phyloP scores from a whole-genome alignment of 495 filamentous ascomycete species.

The Articulospora tetracladia region DNA sequence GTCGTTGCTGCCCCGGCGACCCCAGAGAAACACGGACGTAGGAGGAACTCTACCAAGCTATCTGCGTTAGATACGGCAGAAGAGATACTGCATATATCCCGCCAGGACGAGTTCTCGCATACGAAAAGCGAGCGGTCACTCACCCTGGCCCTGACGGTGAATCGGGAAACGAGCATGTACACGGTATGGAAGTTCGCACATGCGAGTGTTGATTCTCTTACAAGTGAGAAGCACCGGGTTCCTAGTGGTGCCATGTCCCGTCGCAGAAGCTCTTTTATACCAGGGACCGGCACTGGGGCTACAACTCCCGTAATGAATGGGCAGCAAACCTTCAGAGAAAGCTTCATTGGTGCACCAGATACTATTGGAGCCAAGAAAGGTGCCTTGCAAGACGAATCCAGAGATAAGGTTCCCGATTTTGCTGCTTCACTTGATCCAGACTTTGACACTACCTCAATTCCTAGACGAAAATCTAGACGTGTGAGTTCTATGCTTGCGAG shows the following conservation, averaged over 20 bases:
- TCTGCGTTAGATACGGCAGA: constrained; percentile 61
- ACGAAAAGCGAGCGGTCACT: constrained; percentile 39
- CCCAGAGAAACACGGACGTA: constrained; percentile 26
- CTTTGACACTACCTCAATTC: constrained; percentile 60
- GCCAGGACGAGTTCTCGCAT: constrained; percentile 23
- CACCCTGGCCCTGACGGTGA: constrained; percentile 77
- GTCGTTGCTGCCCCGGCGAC: constrained; percentile 52
- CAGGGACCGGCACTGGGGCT: constrained; percentile 71
- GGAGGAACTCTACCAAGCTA: constrained; percentile 24
- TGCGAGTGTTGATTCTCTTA: constrained; percentile 48
- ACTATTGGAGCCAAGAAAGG: constrained; percentile 39
- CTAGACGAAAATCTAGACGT: constrained; percentile 71
- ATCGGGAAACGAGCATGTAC: constrained; percentile 65
- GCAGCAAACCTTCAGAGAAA: constrained; percentile 46
- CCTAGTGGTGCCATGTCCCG: constrained; percentile 50
- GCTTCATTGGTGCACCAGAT: constrained; percentile 41
- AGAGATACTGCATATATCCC: constrained; percentile 75
- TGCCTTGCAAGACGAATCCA: constrained; percentile 28
- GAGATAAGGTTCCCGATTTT: constrained; percentile 51
- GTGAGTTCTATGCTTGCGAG: constrained; percentile 93
- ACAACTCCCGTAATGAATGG: constrained; percentile 66
- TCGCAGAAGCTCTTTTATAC: constrained; percentile 80
- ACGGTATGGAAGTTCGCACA: constrained; percentile 78
- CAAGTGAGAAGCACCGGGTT: constrained; percentile 39
- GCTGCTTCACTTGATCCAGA: constrained; percentile 76